Evolutionary conservation across 2,329 filamentous ascomycete species (phyloP).

Genomic region (Aureobasidium zeae): DNA sequence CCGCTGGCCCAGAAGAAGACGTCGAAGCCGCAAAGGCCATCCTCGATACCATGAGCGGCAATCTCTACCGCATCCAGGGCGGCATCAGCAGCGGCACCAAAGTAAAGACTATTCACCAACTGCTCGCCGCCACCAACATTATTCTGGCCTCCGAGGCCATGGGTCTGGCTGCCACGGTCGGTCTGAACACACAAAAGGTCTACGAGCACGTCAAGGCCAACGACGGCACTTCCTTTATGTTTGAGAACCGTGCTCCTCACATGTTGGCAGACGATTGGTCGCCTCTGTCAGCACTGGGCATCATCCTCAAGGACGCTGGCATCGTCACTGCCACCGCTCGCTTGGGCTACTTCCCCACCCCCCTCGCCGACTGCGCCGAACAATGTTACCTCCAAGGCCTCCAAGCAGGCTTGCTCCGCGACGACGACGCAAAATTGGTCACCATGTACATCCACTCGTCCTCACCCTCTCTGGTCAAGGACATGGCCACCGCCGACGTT

Average conservation of each 20-base stretch:
- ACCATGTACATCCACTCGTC: constrained; percentile 40
- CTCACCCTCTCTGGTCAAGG: constrained; percentile 26
- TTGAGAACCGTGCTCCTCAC: constrained; percentile 46
- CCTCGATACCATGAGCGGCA: constrained; percentile 57
- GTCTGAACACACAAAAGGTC: constrained; percentile 42
- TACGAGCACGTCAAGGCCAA: constrained; percentile 39
- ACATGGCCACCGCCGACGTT: constrained; percentile 29
- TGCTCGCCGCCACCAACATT: constrained; percentile 51
- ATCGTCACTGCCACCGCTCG: constrained; percentile 61
- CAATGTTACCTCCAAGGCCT: constrained; percentile 55
- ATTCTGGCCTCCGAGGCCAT: constrained; percentile 47
- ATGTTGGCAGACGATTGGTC: constrained; percentile 45
- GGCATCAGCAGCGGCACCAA: constrained; percentile 46
- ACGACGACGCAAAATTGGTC: constrained; percentile 49
- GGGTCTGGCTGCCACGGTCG: constrained; percentile 46
- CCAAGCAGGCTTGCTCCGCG: constrained; percentile 45
- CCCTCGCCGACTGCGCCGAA: constrained; percentile 54
- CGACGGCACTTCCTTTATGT: constrained; percentile 44
- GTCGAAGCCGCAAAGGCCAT: constrained; percentile 50
- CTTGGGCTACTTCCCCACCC: constrained; percentile 48
- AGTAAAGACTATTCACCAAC: constrained; percentile 50
- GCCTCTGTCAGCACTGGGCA: constrained; percentile 36
- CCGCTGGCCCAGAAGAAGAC: constrained; percentile 45
- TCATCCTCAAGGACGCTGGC: constrained; percentile 42
- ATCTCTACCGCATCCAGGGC: constrained; percentile 48